phyloP scores from a whole-genome alignment of 2,329 filamentous ascomycete species.

The Rhinocladiella similis region DNA sequence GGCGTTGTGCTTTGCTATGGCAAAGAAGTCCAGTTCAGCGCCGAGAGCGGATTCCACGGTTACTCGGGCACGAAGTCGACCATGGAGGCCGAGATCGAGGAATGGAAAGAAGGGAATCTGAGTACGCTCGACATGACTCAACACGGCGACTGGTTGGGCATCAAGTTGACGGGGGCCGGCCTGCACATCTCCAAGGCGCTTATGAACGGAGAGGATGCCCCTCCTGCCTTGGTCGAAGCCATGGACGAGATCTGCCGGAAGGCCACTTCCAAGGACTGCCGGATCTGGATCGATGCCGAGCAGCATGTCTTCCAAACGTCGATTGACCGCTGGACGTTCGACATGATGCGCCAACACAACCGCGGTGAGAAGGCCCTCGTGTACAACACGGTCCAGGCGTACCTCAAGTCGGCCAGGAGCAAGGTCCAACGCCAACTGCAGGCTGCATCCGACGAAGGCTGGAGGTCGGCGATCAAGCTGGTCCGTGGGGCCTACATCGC shows the following conservation, averaged over 20 bases:
- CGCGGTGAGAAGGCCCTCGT: slow-evolving; percentile 42
- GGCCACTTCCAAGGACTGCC: slow-evolving; percentile 43
- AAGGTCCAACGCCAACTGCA: slow-evolving; percentile 49
- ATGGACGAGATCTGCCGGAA: slow-evolving; percentile 47
- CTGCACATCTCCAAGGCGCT: slow-evolving; percentile 44
- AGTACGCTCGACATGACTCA: slow-evolving; percentile 54
- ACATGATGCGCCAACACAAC: slow-evolving; percentile 56
- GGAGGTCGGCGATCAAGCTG: slow-evolving; percentile 53
- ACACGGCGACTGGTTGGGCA: slow-evolving; percentile 52
- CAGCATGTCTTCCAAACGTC: slow-evolving; percentile 53
- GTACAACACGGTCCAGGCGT: slow-evolving; percentile 56
- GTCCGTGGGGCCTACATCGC: slow-evolving; percentile 56
- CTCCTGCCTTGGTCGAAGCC: slow-evolving; percentile 42
- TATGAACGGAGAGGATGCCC: slow-evolving; percentile 40
- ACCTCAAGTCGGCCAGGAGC: slow-evolving; percentile 49
- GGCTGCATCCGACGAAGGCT: slow-evolving; percentile 48
- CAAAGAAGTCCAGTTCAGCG: slow-evolving; percentile 46
- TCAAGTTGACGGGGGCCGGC: slow-evolving; percentile 56
- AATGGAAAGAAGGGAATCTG: slow-evolving; percentile 56
- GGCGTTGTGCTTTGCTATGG: slow-evolving; percentile 57
- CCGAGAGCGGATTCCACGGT: slow-evolving; percentile 35
- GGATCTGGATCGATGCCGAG: slow-evolving; percentile 56
- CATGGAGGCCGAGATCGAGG: slow-evolving; percentile 35
- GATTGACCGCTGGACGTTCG: slow-evolving; percentile 56
- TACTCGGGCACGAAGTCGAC: slow-evolving; percentile 35